Evolutionary conservation across 2,329 filamentous ascomycete species (phyloP), one percentile per base, ranked within the genome.

Genomic region (Fusarium compactum): DNA sequence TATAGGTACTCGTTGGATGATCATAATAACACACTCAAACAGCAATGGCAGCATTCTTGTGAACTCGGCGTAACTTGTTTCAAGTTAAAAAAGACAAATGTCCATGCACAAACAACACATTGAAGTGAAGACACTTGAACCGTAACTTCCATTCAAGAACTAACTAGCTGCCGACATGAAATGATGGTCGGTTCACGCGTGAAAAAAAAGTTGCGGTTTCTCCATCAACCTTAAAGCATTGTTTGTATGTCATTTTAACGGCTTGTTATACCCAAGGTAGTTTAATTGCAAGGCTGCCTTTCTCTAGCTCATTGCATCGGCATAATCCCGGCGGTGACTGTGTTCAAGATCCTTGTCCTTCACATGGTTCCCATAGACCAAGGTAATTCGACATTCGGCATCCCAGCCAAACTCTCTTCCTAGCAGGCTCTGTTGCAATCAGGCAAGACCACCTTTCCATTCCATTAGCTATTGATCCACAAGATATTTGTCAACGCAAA

Each of bases 361-460:
- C 24, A 64, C 12, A n/a, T 6, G 22, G 20, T 20, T 8, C 11
- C 18, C 20, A 62, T 56, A 6, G 22, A 48, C 62, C 58, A 70
- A 24, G 48, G 38, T n/a, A 45, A 25, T 14, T 48, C 25, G 4
- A 51, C 32, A 1, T 29, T 16, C 8, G 20, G 22, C 11, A 30
- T 66, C 15, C 50, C n/a, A 27, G 55, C 40, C 38, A 48, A 54
- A 16, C 15, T 55, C 18, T 51, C 24, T 5, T 15, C 64, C 46
- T 65, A 46, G 41, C 62, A 73, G 3, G 30, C 24, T 20, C 44
- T 58, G 7, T 63, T 24, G 5, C 62, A 70, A 1, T 40, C 9
- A 0, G 71, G 65, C 25, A 74, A 27, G 3, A 70, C 60, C 57
- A 72, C 53, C 71, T 73, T 16, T 25, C 5, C 18, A 20, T 5